These are phyloP conservation scores for Fraxinus baroniana DNA, from an alignment of 305 asterid species.

Conservation along the genomic window DNA sequence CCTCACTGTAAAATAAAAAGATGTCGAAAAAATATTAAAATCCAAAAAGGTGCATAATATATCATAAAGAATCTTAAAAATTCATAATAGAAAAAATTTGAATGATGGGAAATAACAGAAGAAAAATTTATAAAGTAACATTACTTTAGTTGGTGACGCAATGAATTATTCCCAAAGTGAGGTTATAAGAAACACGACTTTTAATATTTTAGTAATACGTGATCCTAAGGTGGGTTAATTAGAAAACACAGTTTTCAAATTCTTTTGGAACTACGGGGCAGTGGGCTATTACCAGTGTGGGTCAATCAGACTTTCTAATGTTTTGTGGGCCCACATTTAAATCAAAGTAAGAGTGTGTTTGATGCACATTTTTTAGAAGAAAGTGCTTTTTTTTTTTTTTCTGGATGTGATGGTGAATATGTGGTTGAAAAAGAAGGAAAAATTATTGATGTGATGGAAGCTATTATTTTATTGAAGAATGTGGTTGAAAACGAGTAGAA, in stretches of 20 bases:
- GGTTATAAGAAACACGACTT: background rate
- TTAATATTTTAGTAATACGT: background rate
- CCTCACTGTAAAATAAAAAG: background rate
- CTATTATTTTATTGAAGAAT: too few relatives aligned
- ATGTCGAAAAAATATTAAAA: background rate
- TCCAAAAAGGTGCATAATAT: background rate
- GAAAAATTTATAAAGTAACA: background rate
- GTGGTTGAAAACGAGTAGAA: too few relatives aligned
- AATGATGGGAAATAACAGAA: background rate
- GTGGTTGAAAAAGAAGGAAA: too few relatives aligned
- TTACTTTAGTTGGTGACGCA: background rate
- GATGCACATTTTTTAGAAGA: too few relatives aligned
- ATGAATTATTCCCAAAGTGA: background rate
- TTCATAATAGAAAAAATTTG: background rate
- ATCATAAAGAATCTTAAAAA: background rate
- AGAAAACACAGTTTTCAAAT: background rate
- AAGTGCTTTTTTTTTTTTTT: too few relatives aligned
- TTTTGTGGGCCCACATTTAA: background rate
- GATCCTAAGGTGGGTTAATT: background rate
- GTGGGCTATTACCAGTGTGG: background rate
- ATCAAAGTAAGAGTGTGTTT: background rate
- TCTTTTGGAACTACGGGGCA: background rate
- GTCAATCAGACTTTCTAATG: background rate
- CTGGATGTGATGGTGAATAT: too few relatives aligned
- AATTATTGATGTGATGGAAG: too few relatives aligned